Evolutionary conservation across 805 yeast species (phyloP).

Genomic region (Zygoascus flipseniorum): DNA sequence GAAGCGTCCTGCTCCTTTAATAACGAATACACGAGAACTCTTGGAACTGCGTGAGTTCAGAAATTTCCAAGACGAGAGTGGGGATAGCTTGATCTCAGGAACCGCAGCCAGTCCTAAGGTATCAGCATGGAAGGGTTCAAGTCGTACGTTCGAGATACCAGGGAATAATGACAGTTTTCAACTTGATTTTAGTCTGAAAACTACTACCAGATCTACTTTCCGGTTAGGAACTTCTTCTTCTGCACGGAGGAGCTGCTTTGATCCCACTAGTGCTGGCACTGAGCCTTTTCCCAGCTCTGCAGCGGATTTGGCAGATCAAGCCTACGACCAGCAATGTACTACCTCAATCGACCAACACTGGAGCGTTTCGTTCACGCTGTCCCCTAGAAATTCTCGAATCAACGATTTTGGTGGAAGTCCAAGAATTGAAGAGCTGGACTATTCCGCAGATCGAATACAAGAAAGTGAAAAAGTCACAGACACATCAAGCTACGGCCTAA

Average conservation of each 20-base stretch:
- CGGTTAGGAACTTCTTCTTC: neutral
- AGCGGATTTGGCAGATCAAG: too few relatives aligned
- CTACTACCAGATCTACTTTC: neutral
- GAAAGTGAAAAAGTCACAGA: too few relatives aligned
- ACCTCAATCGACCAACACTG: neutral
- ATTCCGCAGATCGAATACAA: too few relatives aligned
- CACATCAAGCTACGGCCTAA: too few relatives aligned
- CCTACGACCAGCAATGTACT: neutral
- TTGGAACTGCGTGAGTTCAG: neutral
- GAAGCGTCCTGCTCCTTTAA: neutral
- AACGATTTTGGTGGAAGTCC: too few relatives aligned
- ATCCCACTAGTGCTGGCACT: neutral
- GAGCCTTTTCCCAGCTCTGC: too few relatives aligned
- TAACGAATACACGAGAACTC: neutral
- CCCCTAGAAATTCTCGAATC: neutral
- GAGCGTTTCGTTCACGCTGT: neutral
- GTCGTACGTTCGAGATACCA: neutral
- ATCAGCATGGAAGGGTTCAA: neutral
- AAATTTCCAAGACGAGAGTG: neutral
- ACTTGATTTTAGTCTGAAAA: neutral
- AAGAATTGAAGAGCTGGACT: too few relatives aligned
- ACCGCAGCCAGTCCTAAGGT: neutral
- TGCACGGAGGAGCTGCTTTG: neutral
- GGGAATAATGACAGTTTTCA: neutral
- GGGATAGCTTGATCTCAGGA: neutral